These are phyloP conservation scores for Dothidotthia symphoricarpi DNA, from an alignment of 2,329 filamentous ascomycete species.

Conservation along the genomic window DNA sequence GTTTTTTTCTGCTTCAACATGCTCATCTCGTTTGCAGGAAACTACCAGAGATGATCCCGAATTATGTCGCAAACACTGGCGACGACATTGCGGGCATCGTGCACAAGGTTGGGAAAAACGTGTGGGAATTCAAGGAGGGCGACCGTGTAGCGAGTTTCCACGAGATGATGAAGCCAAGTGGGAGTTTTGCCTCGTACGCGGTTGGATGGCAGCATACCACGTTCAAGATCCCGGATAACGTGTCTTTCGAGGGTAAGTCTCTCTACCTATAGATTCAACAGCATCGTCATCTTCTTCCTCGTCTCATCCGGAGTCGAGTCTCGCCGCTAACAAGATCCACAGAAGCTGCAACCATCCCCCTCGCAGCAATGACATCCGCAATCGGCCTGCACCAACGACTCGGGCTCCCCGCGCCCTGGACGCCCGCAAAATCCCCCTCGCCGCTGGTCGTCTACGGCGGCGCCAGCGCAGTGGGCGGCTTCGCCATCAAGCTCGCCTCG, in stretches of 20 bases:
- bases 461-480: conserved; percentile 44
- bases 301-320: neutral
- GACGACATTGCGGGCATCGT: conserved; percentile 59
- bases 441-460: conserved; percentile 46
- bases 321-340: neutral
- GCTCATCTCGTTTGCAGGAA: conserved; percentile 20
- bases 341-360: conserved; percentile 48
- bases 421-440: conserved; percentile 14
- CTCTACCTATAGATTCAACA: neutral
- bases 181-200: conserved; percentile 62
- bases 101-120: conserved; percentile 54
- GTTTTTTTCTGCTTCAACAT: neutral
- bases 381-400: conserved; percentile 48
- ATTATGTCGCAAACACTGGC: conserved; percentile 46
- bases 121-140: conserved; percentile 58
- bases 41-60: conserved; percentile 14
- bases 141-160: conserved; percentile 59
- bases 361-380: conserved; percentile 49
- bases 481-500: conserved; percentile 42
- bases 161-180: conserved; percentile 52
- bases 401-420: conserved; percentile 45
- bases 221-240: conserved; percentile 53
- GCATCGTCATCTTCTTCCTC: too few species aligned
- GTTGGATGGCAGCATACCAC: conserved; percentile 57
- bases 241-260: conserved; percentile 52